Evolutionary conservation across 192 early-diverging fungal species (phyloP), one percentile per base, ranked within the genome.

Genomic region (Podochytrium sp.): DNA sequence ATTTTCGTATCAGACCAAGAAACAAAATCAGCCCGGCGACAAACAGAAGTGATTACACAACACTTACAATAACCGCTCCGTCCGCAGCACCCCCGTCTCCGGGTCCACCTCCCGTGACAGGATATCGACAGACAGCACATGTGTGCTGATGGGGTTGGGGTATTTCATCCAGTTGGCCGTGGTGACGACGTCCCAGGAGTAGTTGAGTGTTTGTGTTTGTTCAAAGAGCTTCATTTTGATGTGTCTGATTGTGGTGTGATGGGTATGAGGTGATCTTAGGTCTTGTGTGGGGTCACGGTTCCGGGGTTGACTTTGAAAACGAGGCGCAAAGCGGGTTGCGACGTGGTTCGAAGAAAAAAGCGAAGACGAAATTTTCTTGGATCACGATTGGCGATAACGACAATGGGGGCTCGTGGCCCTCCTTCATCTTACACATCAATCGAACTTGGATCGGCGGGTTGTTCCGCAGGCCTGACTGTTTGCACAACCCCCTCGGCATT

Each of bases 81-180:
- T 96, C 51, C 84, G 85, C 43, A 99, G 83, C 40, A 97, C 75
- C 52, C 96, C 95, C 0, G 93, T 95, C 41, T 83, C 85, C 10
- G 92, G 88, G 76, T 95, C 92, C 32, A 99, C 81, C 5, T 82
- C 73, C 51, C 95, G 89, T 65, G 91, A 86, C 58, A 99, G 84
- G 2, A 94, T 87, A 83, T 98, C 98, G 41, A 97, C 95, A 65
- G 92, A 91, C 29, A 91, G 72, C 50, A 99, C 96, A 75, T 99
- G 98, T 53, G 90, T 88, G 34, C 94, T 91, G 43, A 92, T 81
- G 27, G 93, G 92, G 82, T 99, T 99, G 0, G 98, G 98, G 85
- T 99, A 99, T 81, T 99, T 99, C 81, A 90, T 89, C 92, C 92
- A 99, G 80, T 96, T 92, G 41, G 95, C 97, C 14, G 53, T 40